Base-by-base conservation (phyloP, 331 rosid genomes). In the Erythrophleum ivorense region DNA sequence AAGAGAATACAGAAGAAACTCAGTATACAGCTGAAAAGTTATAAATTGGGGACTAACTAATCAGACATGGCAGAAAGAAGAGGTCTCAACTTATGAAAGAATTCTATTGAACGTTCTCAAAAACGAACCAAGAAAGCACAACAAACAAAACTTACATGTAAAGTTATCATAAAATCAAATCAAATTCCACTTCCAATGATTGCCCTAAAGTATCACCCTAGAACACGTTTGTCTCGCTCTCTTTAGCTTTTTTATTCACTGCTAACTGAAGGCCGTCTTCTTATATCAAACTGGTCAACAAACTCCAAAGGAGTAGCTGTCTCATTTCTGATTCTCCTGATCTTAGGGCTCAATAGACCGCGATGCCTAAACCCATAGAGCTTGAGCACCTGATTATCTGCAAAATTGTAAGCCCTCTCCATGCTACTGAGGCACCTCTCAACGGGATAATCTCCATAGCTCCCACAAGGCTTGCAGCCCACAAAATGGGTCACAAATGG, bases 391-490 rank as follows among this genome's bases (percentile, higher is more conserved):
- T 96, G 99, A 73, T 96, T 94, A 83, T 96, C 98, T 0, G 97
- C 99, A 76, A 96, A 96, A 82, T 96, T 96, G 84, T 84, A 96
- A 19, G 99, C 99, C 84, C 99, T 91, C 88, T 96, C 99, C 98
- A 96, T 93, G 84, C 98, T 92, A 68, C 97, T 78, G 69, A 96
- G 90, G 82, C 99, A 96, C 82, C 89, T 84, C 90, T 92, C 97
- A 34, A 94, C 99, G 0, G 99, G 97, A 79, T 96, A 96, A 85
- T 96, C 99, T 58, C 98, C 99, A 67, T 94, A 96, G 85, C 98
- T 96, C 29, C 99, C 99, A 88, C 99, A 96, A 5, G 99, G 99
- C 81, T 96, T 96, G 87, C 99, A 96, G 4, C 99, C 99, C 21
- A 96, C 99, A 21, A 96, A 96, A 80, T 96, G 99, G 0, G 99